Conservation (phyloP, 2,329 filamentous ascomycete genomes). For the Colletotrichum tropicale region DNA sequence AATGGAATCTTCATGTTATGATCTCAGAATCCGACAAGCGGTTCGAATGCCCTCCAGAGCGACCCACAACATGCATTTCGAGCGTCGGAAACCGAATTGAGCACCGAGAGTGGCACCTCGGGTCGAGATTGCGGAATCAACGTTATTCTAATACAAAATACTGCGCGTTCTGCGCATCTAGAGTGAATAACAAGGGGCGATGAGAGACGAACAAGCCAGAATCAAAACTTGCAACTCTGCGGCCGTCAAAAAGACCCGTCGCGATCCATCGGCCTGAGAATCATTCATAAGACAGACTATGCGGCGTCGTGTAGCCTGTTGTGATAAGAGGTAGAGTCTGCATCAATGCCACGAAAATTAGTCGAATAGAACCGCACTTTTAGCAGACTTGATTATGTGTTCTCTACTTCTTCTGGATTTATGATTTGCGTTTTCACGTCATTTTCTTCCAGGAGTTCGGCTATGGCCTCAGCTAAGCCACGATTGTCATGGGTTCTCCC, state of each 20-base stretch:
- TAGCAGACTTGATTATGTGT: background rate
- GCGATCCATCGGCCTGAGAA: fast-evolving
- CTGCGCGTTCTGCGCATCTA: too few species aligned
- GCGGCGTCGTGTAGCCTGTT: background rate
- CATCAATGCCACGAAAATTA: background rate
- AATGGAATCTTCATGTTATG: background rate
- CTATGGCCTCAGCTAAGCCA: background rate
- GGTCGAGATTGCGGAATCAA: background rate
- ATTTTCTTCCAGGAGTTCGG: background rate
- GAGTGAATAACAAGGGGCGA: too few species aligned
- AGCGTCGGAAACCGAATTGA: background rate
- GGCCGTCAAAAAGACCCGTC: background rate
- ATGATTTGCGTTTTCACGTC: background rate
- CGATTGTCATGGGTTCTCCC: background rate
- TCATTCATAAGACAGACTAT: background rate
- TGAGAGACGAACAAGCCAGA: background rate
- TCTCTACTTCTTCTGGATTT: fast-evolving
- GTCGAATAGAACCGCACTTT: fast-evolving
- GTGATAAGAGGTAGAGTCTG: fast-evolving
- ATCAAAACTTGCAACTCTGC: fast-evolving
- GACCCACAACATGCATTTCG: fast-evolving
- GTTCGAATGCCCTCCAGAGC: background rate
- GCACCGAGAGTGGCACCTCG: background rate
- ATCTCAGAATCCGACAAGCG: background rate
- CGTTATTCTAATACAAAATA: too few species aligned